Percentiles rank a stretch among this genome's conserved stretches.
Evolutionary conservation across 2,329 filamentous ascomycete genomes (phyloP).

Genomic region (Aureobasidium sp.): DNA sequence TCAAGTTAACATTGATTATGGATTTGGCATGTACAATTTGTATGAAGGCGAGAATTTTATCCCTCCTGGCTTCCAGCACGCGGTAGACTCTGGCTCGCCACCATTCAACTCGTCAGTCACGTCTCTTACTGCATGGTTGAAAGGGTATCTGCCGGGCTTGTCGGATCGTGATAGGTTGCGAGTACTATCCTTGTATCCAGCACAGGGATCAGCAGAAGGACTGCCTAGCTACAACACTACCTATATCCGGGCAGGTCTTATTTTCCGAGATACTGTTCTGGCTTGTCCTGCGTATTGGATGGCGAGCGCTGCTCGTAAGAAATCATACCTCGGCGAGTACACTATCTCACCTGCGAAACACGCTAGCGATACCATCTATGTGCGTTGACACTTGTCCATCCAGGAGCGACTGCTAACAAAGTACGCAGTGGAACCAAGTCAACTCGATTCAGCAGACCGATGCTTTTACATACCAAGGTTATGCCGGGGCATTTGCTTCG

Average conservation of each 20-base stretch:
- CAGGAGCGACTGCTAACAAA: not conserved
- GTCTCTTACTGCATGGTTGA: conserved; percentile 47
- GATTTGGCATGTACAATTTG: conserved; percentile 52
- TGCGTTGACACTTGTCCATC: not conserved
- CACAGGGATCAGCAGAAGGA: conserved; percentile 39
- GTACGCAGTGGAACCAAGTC: conserved; percentile 49
- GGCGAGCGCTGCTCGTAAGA: conserved; percentile 35
- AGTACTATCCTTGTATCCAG: conserved; percentile 42
- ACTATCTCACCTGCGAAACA: conserved; percentile 40
- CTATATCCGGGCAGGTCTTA: conserved; percentile 45
- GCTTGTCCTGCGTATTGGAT: conserved; percentile 55
- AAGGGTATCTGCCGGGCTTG: conserved; percentile 46
- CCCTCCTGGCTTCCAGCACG: conserved; percentile 39
- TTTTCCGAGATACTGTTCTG: conserved; percentile 52
- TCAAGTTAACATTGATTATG: conserved; percentile 38
- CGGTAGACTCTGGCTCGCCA: conserved; percentile 23
- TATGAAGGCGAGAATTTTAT: conserved; percentile 58
- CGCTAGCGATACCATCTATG: not conserved
- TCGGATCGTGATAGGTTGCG: conserved; percentile 31
- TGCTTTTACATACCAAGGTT: conserved; percentile 48
- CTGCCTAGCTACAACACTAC: conserved; percentile 42
- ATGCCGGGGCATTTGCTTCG: conserved; percentile 50
- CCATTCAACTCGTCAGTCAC: conserved; percentile 42
- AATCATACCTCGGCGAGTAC: conserved; percentile 51
- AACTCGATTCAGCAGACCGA: conserved; percentile 46